Percentiles rank a stretch among this genome's conserved stretches.
These are phyloP conservation scores for Rhododendron henanense DNA, from an alignment of 148 eudicot genomes.

Conservation along the genomic window DNA sequence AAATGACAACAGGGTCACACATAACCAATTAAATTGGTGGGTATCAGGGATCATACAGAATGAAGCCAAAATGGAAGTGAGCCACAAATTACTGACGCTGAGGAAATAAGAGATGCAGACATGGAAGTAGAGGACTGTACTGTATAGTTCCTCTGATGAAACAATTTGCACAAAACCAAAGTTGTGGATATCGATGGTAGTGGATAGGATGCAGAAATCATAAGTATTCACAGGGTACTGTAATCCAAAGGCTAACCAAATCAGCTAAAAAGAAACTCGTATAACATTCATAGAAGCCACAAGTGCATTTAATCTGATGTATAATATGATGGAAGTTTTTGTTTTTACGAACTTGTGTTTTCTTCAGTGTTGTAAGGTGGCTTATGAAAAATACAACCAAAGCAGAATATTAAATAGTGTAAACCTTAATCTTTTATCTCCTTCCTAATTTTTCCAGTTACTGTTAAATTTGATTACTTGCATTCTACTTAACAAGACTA, in stretches of 20 bases:
- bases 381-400: not conserved
- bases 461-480: not conserved
- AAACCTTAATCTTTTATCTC: not conserved
- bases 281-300: not conserved
- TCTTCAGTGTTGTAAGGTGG: not conserved
- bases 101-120: not conserved
- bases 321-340: not conserved
- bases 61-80: not conserved
- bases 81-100: not conserved
- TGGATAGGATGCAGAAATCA: not conserved
- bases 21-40: not conserved
- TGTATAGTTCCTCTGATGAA: not conserved
- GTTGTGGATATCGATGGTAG: not conserved
- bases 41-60: not conserved
- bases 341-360: not conserved
- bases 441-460: not conserved
- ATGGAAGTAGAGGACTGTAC: not conserved
- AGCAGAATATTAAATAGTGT: not conserved
- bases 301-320: not conserved
- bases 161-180: not conserved
- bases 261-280: not conserved
- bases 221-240: not conserved
- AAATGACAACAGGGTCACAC: not conserved
- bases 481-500: not conserved
- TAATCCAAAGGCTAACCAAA: not conserved